Base-by-base conservation (phyloP, 2,329 filamentous ascomycete genomes). In the Alternaria metachromatica region DNA sequence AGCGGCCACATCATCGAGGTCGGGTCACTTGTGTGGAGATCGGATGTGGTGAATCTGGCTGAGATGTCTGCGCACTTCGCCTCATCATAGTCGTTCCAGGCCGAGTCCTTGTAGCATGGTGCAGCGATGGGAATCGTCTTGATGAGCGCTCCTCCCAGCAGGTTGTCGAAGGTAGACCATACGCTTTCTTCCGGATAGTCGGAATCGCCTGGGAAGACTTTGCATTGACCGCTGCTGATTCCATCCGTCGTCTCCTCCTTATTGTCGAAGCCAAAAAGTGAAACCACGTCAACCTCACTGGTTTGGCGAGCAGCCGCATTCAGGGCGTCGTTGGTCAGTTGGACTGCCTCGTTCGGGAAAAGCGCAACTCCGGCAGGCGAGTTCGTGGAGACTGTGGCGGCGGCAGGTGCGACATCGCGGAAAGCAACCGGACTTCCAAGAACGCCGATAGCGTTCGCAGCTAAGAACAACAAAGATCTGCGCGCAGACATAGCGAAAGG, bases 251-350 rank as follows among this genome's bases (percentile, higher is more conserved):
- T 43, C 7, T 44, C 45, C 43, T 54, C 55, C n/a, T 20, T 58
- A 10, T 51, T 43, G 3, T 62, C 62, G 18, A 69, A 86, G 78
- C 23, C 84, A 82, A 50, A 54, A 10, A 67, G 26, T 2, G 57
- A 54, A 25, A 28, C 15, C 5, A 66, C 25, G 15, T 70, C 54
- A 8, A 59, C 46, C 10, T 41, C 46, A 11, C 57, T 58, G 3
- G 25, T 41, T 15, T 66, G 55, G 12, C 48, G 44, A 7, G 43
- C 48, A 25, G 60, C 43, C 13, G 18, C 20, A 13, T 57, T 46
- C 37, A 69, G 26, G 2, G 60, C 59, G 7, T 41, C 55, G 13
- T 72, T 59, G 12, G 68, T 72, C 26, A 72, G 30, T 55, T 72
- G 69, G 11, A 66, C n/a, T 51, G 59, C 49, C 51, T 72, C 69